Evolutionary conservation across 805 yeast genomes (phyloP).

Genomic region (Metschnikowia reukaufii): DNA sequence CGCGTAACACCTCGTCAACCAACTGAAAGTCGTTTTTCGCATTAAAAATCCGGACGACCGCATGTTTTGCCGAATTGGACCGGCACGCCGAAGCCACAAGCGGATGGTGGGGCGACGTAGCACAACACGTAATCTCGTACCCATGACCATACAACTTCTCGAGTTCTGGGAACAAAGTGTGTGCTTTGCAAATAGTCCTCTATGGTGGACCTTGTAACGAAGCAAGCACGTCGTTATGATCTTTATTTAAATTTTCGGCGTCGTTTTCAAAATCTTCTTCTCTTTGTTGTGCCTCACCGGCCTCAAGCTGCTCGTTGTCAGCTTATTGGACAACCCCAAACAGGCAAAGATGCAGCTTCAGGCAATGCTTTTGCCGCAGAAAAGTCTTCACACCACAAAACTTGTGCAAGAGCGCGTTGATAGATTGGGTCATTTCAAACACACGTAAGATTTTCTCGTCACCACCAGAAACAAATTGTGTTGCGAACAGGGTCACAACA

Average conservation of each 20-base stretch:
- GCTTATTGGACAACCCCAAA: conserved; percentile 92
- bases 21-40: conserved; percentile 57
- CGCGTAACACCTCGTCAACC: conserved; percentile 47
- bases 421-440: conserved; percentile 83
- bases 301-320: conserved; percentile 48
- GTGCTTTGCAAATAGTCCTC: conserved; percentile 92
- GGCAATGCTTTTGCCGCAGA: conserved; percentile 48
- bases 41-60: conserved; percentile 77
- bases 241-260: conserved; percentile 36
- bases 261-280: conserved; percentile 40
- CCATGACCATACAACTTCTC: conserved; percentile 98
- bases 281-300: conserved; percentile 37
- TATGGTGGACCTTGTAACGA: conserved; percentile 47
- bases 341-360: conserved; percentile 88
- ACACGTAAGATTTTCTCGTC: conserved; percentile 92
- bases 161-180: conserved; percentile 90
- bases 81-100: conserved; percentile 88
- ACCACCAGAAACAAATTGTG: conserved; percentile 86
- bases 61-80: conserved; percentile 81
- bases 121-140: conserved; percentile 83
- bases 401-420: conserved; percentile 58
- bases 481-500: conserved; percentile 58
- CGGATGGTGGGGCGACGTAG: conserved; percentile 59
- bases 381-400: conserved; percentile 46
- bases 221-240: conserved; percentile 55